These are phyloP conservation scores for Emericellopsis cladophorae DNA, from an alignment of 2,329 filamentous ascomycete genomes.

Conservation along the genomic window DNA sequence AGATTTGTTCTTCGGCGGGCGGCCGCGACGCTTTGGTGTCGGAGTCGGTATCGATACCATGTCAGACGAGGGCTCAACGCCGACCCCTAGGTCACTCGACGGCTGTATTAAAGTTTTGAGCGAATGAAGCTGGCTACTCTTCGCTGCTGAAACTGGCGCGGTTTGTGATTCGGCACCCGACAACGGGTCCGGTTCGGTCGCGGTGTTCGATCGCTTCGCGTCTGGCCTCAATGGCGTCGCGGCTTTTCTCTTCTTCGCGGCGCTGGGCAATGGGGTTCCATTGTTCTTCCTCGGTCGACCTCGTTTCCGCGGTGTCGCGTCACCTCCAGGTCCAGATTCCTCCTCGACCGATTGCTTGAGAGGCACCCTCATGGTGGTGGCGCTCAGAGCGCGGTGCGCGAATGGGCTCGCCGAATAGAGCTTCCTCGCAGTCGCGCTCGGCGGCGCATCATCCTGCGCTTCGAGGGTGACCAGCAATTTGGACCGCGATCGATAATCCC, in stretches of 20 bases:
- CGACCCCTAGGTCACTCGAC: constrained; percentile 10
- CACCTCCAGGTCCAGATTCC: constrained; percentile 21
- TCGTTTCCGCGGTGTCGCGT: constrained; percentile 26
- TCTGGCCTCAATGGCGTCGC: constrained; percentile 28
- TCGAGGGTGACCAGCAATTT: constrained; percentile 43
- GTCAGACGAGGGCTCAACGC: neutral
- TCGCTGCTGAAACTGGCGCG: neutral
- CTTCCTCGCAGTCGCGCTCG: constrained; percentile 21
- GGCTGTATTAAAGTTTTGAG: constrained; percentile 7
- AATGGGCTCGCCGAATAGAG: constrained; percentile 30
- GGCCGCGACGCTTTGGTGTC: constrained; percentile 4
- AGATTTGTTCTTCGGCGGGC: constrained; percentile 5
- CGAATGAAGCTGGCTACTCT: neutral
- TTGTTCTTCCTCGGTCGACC: constrained; percentile 36
- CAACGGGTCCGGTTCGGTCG: constrained; percentile 12
- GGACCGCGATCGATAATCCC: constrained; percentile 34
- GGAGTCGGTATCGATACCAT: neutral
- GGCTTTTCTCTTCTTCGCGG: constrained; percentile 29
- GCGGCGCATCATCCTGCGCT: constrained; percentile 25
- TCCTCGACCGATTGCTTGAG: constrained; percentile 28
- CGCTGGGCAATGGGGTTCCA: constrained; percentile 35
- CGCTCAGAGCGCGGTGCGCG: constrained; percentile 9
- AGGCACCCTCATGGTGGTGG: constrained; percentile 38
- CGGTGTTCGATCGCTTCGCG: constrained; percentile 15
- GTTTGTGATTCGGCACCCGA: constrained; percentile 2